A percentile compares a stretch with the other conserved stretches of the same genome.
These are phyloP conservation scores for Cutaneotrichosporon mucoides DNA, from an alignment of 1,284 basidiomycete genomes.

Conservation along the genomic window DNA sequence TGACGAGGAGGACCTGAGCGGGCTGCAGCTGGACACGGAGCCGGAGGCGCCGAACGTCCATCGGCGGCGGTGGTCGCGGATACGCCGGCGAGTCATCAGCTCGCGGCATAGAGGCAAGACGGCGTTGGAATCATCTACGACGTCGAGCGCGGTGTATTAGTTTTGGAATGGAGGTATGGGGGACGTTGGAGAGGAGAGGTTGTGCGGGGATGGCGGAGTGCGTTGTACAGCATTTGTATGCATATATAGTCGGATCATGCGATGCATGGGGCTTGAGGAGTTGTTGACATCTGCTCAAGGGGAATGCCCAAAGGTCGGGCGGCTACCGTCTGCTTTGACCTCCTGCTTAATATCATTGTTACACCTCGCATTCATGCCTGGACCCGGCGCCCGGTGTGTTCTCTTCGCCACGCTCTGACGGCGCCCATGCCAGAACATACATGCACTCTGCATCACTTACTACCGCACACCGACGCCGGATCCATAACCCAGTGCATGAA, in stretches of 20 bases:
- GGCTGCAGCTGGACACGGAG: neutral
- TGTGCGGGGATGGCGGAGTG: no score
- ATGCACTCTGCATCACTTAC: no score
- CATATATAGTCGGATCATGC: neutral
- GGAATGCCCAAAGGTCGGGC: no score
- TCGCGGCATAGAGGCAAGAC: neutral
- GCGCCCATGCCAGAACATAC: no score
- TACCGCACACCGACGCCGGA: no score
- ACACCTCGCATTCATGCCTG: no score
- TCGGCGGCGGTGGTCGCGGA: neutral
- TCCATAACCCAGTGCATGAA: no score
- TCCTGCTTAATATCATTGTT: no score
- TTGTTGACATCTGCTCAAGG: neutral
- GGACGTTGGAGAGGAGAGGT: neutral
- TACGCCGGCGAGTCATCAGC: conserved; percentile 4
- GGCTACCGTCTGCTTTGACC: no score
- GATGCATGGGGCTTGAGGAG: neutral
- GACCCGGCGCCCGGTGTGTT: no score
- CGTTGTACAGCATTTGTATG: neutral
- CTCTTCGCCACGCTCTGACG: no score
- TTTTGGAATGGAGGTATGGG: neutral
- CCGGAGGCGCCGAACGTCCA: neutral
- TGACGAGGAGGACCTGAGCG: neutral
- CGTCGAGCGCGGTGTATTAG: neutral
- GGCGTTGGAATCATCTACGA: neutral